Evolutionary conservation across 768 basidiomycete species (phyloP).

Genomic region (Pulveroboletus sp.): DNA sequence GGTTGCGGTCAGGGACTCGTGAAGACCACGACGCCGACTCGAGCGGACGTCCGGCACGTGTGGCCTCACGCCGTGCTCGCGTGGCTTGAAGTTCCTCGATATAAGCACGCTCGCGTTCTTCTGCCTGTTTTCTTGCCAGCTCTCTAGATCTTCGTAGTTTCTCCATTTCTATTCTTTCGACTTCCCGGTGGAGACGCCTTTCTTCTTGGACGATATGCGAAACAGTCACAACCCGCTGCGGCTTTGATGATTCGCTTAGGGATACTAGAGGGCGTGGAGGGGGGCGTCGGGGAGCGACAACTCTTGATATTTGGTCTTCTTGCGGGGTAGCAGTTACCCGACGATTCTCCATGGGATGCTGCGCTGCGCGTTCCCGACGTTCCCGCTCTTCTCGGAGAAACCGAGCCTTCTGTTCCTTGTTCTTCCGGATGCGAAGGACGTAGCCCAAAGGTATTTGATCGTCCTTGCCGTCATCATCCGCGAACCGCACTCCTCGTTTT

Average conservation of each 20-base stretch:
- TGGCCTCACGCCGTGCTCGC: slow-evolving; percentile 54
- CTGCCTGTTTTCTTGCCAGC: slow-evolving; percentile 31
- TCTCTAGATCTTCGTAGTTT: slow-evolving; percentile 43
- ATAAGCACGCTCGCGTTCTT: slow-evolving; percentile 52
- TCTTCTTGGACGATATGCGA: slow-evolving; percentile 34
- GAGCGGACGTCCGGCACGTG: slow-evolving; percentile 41
- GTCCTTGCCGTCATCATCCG: slow-evolving; percentile 56
- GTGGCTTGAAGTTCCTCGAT: slow-evolving; percentile 59
- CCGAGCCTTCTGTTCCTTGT: slow-evolving; percentile 65
- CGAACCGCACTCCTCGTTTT: slow-evolving; percentile 59
- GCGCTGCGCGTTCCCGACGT: slow-evolving; percentile 40
- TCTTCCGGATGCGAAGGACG: slow-evolving; percentile 66
- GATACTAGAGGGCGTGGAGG: slow-evolving; percentile 15
- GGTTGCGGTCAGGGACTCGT: slow-evolving; percentile 29
- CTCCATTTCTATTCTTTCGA: slow-evolving; percentile 45
- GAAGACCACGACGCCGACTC: slow-evolving; percentile 20
- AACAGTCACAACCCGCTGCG: slow-evolving; percentile 1
- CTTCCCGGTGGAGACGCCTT: slow-evolving; percentile 42
- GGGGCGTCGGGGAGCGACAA: slow-evolving; percentile 13
- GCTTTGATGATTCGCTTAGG: slow-evolving; percentile 8
- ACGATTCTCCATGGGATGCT: slow-evolving; percentile 29
- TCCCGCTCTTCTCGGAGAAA: slow-evolving; percentile 60
- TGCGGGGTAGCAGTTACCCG: slow-evolving; percentile 12
- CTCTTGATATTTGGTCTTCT: slow-evolving; percentile 11
- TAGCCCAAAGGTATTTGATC: slow-evolving; percentile 66